A percentile compares a stretch with the other conserved stretches of the same genome.
Evolutionary conservation across 148 eudicot genomes (phyloP).

Genomic region (Rhododendron ovatum): DNA sequence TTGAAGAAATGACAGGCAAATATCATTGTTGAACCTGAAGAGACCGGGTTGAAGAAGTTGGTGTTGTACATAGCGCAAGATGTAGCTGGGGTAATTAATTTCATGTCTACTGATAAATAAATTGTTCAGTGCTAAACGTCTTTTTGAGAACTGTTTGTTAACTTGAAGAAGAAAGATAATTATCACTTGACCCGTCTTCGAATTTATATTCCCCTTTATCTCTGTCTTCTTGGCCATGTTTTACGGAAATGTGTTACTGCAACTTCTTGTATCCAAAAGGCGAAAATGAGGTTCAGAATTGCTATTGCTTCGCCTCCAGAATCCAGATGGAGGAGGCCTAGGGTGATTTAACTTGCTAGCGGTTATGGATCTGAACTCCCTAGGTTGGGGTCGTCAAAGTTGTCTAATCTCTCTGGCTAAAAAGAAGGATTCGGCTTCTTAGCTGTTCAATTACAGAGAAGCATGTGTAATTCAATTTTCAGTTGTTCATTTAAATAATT

Average conservation of each 20-base stretch:
- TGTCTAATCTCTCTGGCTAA: no score
- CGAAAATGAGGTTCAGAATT: background rate
- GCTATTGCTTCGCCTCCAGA: background rate
- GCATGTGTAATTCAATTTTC: no score
- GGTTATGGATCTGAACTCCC: no score
- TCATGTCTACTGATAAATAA: background rate
- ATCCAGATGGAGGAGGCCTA: no score
- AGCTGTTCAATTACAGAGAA: no score
- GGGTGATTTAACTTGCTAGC: no score
- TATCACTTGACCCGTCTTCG: background rate
- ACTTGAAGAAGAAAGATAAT: background rate
- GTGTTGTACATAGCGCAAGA: background rate
- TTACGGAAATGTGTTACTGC: background rate
- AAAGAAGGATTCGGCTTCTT: no score
- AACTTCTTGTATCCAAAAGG: background rate
- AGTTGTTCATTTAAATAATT: no score
- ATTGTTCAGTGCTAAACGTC: background rate
- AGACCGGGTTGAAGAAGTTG: background rate
- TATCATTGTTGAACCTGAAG: background rate
- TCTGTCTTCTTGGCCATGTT: background rate
- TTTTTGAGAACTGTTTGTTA: background rate
- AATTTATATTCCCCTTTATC: background rate
- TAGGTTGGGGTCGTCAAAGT: no score
- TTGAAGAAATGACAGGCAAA: background rate
- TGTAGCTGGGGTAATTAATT: background rate